Evolutionary conservation across 164 flowering plant genomes (phyloP).

Genomic region (Umbellularia californica): DNA sequence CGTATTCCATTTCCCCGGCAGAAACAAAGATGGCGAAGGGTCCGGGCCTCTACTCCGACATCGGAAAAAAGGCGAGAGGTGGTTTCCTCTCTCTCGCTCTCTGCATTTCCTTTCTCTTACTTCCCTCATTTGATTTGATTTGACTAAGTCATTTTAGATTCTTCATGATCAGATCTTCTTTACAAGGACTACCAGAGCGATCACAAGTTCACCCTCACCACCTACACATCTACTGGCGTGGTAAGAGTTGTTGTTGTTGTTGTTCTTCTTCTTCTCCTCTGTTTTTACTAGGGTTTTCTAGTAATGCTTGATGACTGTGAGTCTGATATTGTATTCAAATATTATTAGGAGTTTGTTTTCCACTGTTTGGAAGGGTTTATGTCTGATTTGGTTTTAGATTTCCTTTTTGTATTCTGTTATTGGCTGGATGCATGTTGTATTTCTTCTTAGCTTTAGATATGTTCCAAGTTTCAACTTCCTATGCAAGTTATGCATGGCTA

Average conservation of each 20-base stretch:
- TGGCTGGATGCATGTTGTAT: no score
- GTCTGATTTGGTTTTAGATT: no score
- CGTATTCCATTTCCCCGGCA: not conserved
- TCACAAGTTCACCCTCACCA: conserved; percentile 79
- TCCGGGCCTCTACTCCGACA: conserved; percentile 83
- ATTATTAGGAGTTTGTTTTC: no score
- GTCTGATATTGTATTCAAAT: no score
- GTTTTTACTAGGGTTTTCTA: not conserved
- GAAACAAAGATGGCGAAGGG: conserved; percentile 53
- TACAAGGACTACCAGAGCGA: conserved; percentile 86
- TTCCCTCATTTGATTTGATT: not conserved
- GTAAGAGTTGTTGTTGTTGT: conserved; percentile 35
- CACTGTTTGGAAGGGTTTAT: no score
- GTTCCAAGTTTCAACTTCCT: no score
- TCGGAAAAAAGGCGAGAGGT: conserved; percentile 89
- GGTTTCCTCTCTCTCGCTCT: not conserved
- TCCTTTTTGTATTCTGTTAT: no score
- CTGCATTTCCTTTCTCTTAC: not conserved
- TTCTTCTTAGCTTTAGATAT: no score
- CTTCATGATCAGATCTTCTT: conserved; percentile 58
- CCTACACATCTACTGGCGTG: conserved; percentile 67
- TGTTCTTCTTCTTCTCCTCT: not conserved
- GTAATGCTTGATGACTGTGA: no score
- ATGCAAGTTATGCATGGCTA: no score
- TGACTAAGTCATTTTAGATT: not conserved